Evolutionary conservation across 768 basidiomycete species (phyloP).

Genomic region (Pleurotus tuber-regium): DNA sequence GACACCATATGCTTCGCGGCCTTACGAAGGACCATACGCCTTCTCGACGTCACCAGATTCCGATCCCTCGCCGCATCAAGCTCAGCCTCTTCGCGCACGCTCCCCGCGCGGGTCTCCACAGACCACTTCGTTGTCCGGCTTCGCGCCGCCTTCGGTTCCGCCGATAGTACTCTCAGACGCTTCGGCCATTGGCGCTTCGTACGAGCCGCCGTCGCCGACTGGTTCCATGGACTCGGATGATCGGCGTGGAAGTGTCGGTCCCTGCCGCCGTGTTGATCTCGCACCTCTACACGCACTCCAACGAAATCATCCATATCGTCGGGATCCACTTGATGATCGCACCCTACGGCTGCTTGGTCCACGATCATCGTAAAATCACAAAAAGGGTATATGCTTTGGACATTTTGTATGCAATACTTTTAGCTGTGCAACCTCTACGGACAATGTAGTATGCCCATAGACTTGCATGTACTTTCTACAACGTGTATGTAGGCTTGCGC

Average conservation of each 20-base stretch:
- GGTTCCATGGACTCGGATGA: slow-evolving; percentile 17
- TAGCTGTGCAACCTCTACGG: slow-evolving; percentile 1
- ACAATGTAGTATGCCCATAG: neutral
- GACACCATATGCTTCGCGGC: neutral
- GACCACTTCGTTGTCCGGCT: neutral
- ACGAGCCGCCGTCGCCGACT: slow-evolving; percentile 14
- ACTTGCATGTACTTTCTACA: neutral
- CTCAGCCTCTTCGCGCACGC: neutral
- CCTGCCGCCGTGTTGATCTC: slow-evolving; percentile 34
- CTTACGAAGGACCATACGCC: neutral
- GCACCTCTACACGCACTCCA: slow-evolving; percentile 57
- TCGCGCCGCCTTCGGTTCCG: neutral
- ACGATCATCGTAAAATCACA: slow-evolving; percentile 16
- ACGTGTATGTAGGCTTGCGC: neutral
- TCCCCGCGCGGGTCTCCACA: neutral
- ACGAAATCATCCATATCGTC: slow-evolving; percentile 53
- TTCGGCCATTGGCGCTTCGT: slow-evolving; percentile 11
- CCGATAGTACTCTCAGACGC: neutral
- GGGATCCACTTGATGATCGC: slow-evolving; percentile 62
- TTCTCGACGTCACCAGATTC: slow-evolving; percentile 1
- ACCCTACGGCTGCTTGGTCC: slow-evolving; percentile 47
- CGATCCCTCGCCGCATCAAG: neutral
- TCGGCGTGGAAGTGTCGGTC: slow-evolving; percentile 25
- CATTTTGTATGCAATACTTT: neutral
- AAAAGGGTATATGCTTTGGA: neutral